phyloP scores from a whole-genome alignment of 192 early-diverging fungal genomes.

The Obelidium mucronatum region DNA sequence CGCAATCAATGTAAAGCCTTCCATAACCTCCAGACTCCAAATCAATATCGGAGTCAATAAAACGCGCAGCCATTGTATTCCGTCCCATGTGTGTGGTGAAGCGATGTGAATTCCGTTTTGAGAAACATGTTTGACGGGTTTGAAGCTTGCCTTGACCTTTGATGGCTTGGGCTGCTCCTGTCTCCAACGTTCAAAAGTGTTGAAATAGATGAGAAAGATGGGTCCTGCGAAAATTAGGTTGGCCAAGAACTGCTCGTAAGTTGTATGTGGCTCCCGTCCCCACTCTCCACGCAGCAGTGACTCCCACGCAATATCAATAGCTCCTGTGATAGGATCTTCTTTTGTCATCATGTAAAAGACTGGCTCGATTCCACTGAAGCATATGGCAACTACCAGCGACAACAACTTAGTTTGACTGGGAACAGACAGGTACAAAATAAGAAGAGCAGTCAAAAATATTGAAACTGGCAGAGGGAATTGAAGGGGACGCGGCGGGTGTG shows the following conservation, averaged over 20 bases:
- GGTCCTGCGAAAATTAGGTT: constrained; percentile 21
- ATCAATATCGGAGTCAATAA: constrained; percentile 10
- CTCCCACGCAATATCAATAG: constrained; percentile 12
- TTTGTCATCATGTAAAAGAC: constrained; percentile 27
- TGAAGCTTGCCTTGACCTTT: too few relatives aligned
- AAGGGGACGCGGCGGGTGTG: constrained; percentile 1
- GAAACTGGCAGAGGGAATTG: neutral
- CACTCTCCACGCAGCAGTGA: neutral
- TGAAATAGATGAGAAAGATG: neutral
- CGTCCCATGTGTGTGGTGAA: neutral
- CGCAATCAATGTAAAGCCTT: constrained; percentile 24
- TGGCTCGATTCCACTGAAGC: neutral
- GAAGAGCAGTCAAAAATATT: neutral
- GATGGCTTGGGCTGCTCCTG: neutral
- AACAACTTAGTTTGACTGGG: constrained; percentile 8
- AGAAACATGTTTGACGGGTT: neutral
- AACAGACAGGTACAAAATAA: neutral
- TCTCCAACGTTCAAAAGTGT: neutral
- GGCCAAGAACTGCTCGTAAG: constrained; percentile 7
- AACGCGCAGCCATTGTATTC: neutral
- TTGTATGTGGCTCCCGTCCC: constrained; percentile 15
- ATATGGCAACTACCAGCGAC: neutral
- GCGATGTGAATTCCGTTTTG: neutral
- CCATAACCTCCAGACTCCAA: constrained; percentile 17
- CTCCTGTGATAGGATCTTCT: constrained; percentile 21